Percentiles rank a stretch among this genome's conserved stretches.
These are phyloP conservation scores for Penicillium paradoxum DNA, from an alignment of 495 filamentous ascomycete species.

Conservation along the genomic window DNA sequence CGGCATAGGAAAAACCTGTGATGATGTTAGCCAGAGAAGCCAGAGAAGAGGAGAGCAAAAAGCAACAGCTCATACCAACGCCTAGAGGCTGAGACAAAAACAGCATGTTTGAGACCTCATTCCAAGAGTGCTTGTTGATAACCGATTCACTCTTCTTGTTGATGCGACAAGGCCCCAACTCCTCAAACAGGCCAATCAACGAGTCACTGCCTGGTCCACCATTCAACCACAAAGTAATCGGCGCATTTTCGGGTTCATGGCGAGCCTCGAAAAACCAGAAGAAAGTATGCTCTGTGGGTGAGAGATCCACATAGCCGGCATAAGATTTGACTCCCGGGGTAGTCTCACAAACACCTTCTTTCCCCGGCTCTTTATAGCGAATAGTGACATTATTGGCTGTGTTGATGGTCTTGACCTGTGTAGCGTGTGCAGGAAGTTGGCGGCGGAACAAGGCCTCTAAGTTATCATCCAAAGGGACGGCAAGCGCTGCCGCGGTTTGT, in stretches of 20 bases:
- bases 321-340: slow-evolving; percentile 47
- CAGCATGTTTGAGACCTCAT: slow-evolving; percentile 67
- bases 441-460: slow-evolving; percentile 24
- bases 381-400: slow-evolving; percentile 52
- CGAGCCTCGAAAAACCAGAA: slow-evolving; percentile 51
- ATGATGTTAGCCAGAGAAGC: not conserved
- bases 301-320: slow-evolving; percentile 44
- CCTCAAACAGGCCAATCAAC: slow-evolving; percentile 68
- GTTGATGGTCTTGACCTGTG: slow-evolving; percentile 51
- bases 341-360: slow-evolving; percentile 44
- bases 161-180: slow-evolving; percentile 56
- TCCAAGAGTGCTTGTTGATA: slow-evolving; percentile 64
- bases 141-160: slow-evolving; percentile 47
- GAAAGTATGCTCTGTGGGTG: slow-evolving; percentile 40
- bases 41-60: not conserved
- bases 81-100: slow-evolving; percentile 68
- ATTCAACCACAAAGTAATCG: slow-evolving; percentile 50
- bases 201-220: slow-evolving; percentile 56
- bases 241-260: slow-evolving; percentile 45
- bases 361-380: slow-evolving; percentile 39
- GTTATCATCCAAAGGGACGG: slow-evolving; percentile 3
- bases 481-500: slow-evolving; percentile 24
- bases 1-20: slow-evolving; percentile 51
- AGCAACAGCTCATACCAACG: slow-evolving; percentile 29
- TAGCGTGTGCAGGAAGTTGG: slow-evolving; percentile 46